Evolutionary conservation across 2,329 filamentous ascomycete genomes (phyloP), one percentile per base, ranked within the genome.

Genomic region (Pseudocercospora musae): DNA sequence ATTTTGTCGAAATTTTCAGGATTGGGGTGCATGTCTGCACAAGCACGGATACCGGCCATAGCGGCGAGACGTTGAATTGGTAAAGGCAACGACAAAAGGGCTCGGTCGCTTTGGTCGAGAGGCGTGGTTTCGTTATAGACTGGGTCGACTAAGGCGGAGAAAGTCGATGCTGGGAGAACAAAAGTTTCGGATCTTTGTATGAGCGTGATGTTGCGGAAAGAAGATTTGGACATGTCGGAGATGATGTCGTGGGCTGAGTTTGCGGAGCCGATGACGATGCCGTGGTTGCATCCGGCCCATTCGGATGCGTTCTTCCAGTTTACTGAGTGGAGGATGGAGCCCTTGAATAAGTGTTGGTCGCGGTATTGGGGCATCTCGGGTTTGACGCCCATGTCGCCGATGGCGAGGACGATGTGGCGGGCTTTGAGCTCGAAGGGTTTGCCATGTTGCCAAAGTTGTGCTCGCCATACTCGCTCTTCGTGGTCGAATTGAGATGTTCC

Each of bases 211-310:
- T 77, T 73, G 44, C 74, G 71, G 21, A 78, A 57, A 1, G 75
- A 76, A 8, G 76, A 77, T 15, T 75, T 72, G 52, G 75, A 72
- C 73, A 80, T 81, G 68, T 81, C 78, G 64, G 78, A 73, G 4
- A 79, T 77, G 20, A 81, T 75, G 67, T 81, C 79, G 67, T 81
- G 79, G 3, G 77, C 79, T 1, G 79, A 79, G 65, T 81, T 81
- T 50, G 77, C 81, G 20, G 76, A 77, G 29, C 80, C 80, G 18
- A 82, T 71, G 0, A 81, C 74, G 15, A 81, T 64, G 6, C 76
- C 79, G 33, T 73, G 73, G 54, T 80, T 80, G 21, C 78, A 78
- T 23, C 70, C 73, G 8, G 48, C 13, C 80, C 80, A 40, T 18
- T 18, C 1, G 1, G 37, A 40, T 5, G 37, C 37, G 15, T 40